phyloP scores from a whole-genome alignment of 345 rosid genomes.

The Heritiera fomes region DNA sequence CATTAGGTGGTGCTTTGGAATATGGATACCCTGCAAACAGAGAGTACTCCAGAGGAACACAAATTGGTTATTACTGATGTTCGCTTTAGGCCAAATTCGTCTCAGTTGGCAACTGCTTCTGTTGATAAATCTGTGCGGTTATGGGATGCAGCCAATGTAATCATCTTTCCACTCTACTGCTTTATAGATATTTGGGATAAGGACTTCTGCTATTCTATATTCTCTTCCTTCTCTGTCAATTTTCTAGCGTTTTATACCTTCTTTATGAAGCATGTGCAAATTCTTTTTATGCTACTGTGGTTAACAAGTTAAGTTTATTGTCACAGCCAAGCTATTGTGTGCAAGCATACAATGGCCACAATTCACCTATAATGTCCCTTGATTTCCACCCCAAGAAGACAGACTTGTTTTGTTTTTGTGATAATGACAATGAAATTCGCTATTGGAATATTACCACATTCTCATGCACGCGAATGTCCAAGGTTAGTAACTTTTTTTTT shows the following conservation, averaged over 20 bases:
- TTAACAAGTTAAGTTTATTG: conserved; percentile 20
- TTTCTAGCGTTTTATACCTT: conserved; percentile 2
- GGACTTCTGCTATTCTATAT: not conserved
- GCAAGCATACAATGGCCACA: conserved; percentile 50
- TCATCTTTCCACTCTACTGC: conserved; percentile 13
- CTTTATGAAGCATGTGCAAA: not conserved
- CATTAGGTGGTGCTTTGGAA: conserved; percentile 62
- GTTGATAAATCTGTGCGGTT: conserved; percentile 65
- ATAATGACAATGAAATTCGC: conserved; percentile 51
- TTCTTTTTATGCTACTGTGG: not conserved
- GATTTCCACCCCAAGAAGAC: conserved; percentile 73
- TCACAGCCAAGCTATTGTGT: conserved; percentile 55
- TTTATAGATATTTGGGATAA: not conserved
- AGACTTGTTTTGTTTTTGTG: conserved; percentile 62
- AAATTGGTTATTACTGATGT: conserved; percentile 59
- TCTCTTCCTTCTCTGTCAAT: not conserved
- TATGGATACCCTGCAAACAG: conserved; percentile 59
- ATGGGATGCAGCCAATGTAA: conserved; percentile 70
- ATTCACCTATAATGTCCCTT: conserved; percentile 59
- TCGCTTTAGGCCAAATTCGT: conserved; percentile 72
- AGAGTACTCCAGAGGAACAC: conserved; percentile 59
- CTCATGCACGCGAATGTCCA: conserved; percentile 41
- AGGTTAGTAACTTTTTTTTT: conserved; percentile 39
- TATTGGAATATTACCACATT: conserved; percentile 59
- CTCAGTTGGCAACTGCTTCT: conserved; percentile 67